These are phyloP conservation scores for Hemileia vastatrix DNA, from an alignment of 1,284 basidiomycete species.

Conservation along the genomic window DNA sequence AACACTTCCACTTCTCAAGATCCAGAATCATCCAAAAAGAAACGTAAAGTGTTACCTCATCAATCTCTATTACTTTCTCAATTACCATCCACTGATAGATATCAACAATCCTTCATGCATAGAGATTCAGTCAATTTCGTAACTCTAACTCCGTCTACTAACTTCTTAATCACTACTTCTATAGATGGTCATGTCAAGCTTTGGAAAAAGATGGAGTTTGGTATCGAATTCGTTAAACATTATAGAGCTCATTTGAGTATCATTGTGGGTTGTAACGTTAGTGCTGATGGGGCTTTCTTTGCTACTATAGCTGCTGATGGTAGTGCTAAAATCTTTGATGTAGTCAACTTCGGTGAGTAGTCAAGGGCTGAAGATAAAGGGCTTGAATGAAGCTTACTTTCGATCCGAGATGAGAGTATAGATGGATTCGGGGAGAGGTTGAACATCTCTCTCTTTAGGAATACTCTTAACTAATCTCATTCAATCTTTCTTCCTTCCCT, in stretches of 20 bases:
- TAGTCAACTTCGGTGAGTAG: conserved; percentile 78
- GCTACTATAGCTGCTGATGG: conserved; percentile 57
- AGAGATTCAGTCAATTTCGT: conserved; percentile 81
- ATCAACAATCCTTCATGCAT: conserved; percentile 98
- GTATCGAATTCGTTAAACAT: conserved; percentile 87
- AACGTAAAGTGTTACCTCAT: conserved; percentile 62
- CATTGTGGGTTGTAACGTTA: conserved; percentile 69
- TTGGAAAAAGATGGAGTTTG: conserved; percentile 89
- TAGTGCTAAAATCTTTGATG: conserved; percentile 83
- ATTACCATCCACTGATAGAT: conserved; percentile 80
- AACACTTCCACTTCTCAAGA: not conserved
- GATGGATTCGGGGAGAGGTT: no score
- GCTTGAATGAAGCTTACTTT: not conserved
- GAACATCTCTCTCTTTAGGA: no score
- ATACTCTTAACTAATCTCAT: not conserved
- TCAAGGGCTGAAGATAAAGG: not conserved
- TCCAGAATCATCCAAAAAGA: no score
- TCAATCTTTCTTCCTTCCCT: not conserved
- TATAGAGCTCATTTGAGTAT: conserved; percentile 81
- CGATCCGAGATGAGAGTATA: no score
- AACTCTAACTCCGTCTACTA: conserved; percentile 72
- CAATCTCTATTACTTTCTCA: conserved; percentile 80
- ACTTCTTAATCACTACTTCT: conserved; percentile 87
- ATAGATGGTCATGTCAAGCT: conserved; percentile 90
- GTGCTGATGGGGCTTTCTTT: conserved; percentile 81